Conservation (phyloP, 1,139 yeast species). For the Spencermartinsiella ligniputridi region DNA sequence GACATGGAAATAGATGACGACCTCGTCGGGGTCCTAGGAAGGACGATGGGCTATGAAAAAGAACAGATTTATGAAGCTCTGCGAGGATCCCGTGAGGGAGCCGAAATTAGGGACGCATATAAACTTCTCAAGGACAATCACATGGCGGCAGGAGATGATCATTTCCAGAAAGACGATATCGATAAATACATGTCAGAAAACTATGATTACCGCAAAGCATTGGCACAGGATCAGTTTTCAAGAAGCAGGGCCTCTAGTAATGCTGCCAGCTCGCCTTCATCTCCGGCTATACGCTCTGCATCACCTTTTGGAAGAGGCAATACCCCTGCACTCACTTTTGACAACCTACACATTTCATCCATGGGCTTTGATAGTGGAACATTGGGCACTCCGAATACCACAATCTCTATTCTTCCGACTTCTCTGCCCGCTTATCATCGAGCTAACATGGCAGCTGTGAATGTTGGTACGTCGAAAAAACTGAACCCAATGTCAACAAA, state of each 20-base stretch:
- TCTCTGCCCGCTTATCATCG: slow-evolving; percentile 92
- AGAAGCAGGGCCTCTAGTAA: slow-evolving; percentile 5
- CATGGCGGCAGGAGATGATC: slow-evolving; percentile 18
- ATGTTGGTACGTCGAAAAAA: slow-evolving; percentile 39
- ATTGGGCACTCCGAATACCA: slow-evolving; percentile 42
- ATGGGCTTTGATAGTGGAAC: slow-evolving; percentile 29
- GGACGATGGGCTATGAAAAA: slow-evolving; percentile 89
- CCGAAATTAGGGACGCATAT: slow-evolving; percentile 89
- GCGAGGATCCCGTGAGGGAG: slow-evolving; percentile 37
- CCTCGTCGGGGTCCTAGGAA: slow-evolving; percentile 70
- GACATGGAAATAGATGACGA: slow-evolving; percentile 58
- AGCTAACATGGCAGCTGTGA: slow-evolving; percentile 76
- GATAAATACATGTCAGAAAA: slow-evolving; percentile 32
- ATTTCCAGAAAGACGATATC: slow-evolving; percentile 28
- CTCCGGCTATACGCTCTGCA: slow-evolving; percentile 8
- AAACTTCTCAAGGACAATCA: slow-evolving; percentile 79
- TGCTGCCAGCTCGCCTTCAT: slow-evolving; percentile 2
- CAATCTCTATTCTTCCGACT: slow-evolving; percentile 89
- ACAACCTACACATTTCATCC: slow-evolving; percentile 31
- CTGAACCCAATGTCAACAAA: slow-evolving; percentile 73
- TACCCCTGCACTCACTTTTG: slow-evolving; percentile 35
- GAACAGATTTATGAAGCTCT: slow-evolving; percentile 83
- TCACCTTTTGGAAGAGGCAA: slow-evolving; percentile 21
- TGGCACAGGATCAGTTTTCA: background rate
- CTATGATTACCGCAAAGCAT: slow-evolving; percentile 14